Evolutionary conservation across 164 flowering plant genomes (phyloP).

Genomic region (Tinospora cordifolia): DNA sequence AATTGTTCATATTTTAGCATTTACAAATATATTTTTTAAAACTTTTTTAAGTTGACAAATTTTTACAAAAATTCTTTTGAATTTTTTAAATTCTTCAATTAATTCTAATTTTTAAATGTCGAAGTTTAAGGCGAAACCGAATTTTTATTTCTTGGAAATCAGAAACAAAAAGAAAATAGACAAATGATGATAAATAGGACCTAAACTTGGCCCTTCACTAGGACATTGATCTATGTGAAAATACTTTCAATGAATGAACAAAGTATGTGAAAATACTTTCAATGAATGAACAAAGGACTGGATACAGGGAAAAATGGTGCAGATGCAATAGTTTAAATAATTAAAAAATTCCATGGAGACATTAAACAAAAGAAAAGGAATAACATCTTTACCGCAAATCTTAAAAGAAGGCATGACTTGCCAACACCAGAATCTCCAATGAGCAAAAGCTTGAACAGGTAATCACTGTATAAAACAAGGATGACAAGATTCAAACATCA

Average conservation of each 20-base stretch:
- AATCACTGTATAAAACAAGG: slow-evolving; percentile 25
- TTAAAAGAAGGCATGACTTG: slow-evolving; percentile 35
- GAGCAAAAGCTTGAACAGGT: slow-evolving; percentile 39
- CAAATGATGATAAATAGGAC: neutral
- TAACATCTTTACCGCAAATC: slow-evolving; percentile 29
- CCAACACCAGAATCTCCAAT: slow-evolving; percentile 43
- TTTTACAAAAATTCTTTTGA: too few relatives aligned
- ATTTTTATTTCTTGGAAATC: too few relatives aligned
- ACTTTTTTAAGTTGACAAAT: too few relatives aligned
- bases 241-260: neutral
- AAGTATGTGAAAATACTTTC: neutral
- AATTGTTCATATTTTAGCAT: too few relatives aligned
- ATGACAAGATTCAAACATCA: neutral
- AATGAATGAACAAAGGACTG: neutral
- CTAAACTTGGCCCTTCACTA: neutral
- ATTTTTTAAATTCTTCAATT: too few relatives aligned
- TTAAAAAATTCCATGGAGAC: neutral
- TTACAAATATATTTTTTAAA: too few relatives aligned
- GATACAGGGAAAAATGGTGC: neutral
- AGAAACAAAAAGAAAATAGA: neutral
- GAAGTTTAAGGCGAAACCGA: too few relatives aligned
- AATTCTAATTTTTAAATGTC: too few relatives aligned
- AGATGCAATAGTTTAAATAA: neutral
- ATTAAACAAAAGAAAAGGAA: neutral
- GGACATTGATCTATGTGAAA: neutral